Evolutionary conservation across 2,329 filamentous ascomycete genomes (phyloP).

Genomic region (Balansia obtecta): DNA sequence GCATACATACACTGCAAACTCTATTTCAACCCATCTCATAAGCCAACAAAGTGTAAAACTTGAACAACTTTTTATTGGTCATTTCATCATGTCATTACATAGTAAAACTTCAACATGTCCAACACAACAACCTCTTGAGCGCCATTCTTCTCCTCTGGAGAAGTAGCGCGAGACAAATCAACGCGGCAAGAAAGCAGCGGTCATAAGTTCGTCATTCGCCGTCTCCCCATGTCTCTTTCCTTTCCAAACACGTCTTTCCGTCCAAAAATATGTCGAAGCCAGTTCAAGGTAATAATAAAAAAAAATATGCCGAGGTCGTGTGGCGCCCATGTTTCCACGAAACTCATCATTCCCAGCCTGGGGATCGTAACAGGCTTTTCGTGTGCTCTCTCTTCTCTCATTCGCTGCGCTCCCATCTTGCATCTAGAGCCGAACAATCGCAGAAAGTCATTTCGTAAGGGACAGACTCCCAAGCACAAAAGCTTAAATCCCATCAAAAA

Average conservation of each 20-base stretch:
- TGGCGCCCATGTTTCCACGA: constrained; percentile 11
- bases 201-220: constrained; percentile 25
- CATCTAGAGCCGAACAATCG: constrained; percentile 14
- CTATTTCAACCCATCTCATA: background rate
- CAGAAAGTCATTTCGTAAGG: constrained; percentile 8
- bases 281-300: constrained; percentile 6
- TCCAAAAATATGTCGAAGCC: constrained; percentile 9
- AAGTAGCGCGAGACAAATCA: constrained; percentile 8
- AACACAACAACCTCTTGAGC: constrained; percentile 17
- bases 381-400: constrained; percentile 16
- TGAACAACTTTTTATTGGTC: constrained; percentile 26
- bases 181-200: constrained; percentile 11
- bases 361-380: constrained; percentile 23
- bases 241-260: constrained; percentile 13
- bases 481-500: too few relatives aligned
- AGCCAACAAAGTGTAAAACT: constrained; percentile 1
- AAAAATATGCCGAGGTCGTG: constrained; percentile 7
- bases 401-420: constrained; percentile 18
- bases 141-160: constrained; percentile 16
- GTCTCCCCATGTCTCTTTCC: constrained; percentile 13
- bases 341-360: constrained; percentile 22
- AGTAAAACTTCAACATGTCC: constrained; percentile 21
- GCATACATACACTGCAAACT: background rate
- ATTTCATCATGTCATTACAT: constrained; percentile 28
- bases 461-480: constrained; percentile 5